Percentiles rank a stretch among this genome's conserved stretches.
Conservation (phyloP, 2,329 filamentous ascomycete species). For the Exophiala sideris region DNA sequence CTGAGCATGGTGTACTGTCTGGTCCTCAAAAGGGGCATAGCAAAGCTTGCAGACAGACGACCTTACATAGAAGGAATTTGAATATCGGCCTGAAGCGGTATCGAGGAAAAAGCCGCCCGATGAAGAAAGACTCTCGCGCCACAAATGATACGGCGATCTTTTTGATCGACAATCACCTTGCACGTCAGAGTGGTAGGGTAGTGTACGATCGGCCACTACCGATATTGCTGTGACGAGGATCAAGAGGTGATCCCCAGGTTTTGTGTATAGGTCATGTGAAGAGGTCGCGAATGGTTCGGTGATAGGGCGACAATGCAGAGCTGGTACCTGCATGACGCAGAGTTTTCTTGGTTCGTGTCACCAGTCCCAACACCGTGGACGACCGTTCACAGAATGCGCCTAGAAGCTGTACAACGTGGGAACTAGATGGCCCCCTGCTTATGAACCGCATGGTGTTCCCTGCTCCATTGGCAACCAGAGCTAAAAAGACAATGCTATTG, state of each 20-base stretch:
- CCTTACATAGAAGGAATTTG: neutral
- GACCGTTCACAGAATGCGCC: neutral
- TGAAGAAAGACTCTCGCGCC: neutral
- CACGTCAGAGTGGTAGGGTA: no score
- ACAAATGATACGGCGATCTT: neutral
- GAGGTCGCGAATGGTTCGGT: neutral
- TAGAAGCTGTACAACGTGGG: slow-evolving; percentile 2
- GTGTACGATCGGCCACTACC: no score
- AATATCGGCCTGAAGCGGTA: neutral
- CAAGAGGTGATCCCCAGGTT: neutral
- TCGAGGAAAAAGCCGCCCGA: slow-evolving; percentile 12
- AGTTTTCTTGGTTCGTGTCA: neutral
- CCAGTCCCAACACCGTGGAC: neutral
- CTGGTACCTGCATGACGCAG: neutral
- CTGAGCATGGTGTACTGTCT: slow-evolving; percentile 10
- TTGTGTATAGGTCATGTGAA: neutral
- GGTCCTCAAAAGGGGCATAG: neutral
- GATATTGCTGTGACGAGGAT: no score
- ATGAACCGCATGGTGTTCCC: slow-evolving; percentile 3
- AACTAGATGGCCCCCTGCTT: neutral
- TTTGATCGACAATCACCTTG: neutral
- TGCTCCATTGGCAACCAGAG: neutral
- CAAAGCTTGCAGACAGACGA: neutral
- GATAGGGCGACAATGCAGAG: neutral
- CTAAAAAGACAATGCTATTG: neutral